phyloP scores from a whole-genome alignment of 1,139 yeast genomes.

The Cylindricascospora bacillispora region DNA sequence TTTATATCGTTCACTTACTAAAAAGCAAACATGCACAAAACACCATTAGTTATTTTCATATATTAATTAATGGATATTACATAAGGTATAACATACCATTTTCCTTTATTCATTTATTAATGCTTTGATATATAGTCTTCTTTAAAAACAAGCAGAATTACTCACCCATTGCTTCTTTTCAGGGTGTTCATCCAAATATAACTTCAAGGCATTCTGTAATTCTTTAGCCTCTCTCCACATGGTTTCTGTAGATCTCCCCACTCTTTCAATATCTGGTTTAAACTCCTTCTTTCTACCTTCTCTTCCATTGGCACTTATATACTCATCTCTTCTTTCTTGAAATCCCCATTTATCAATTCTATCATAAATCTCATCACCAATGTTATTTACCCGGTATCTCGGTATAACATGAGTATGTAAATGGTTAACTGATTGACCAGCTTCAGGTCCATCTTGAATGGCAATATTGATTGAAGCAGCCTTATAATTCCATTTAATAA shows the following conservation, averaged over 20 bases:
- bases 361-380: slow-evolving; percentile 60
- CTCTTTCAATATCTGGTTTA: slow-evolving; percentile 59
- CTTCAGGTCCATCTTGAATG: slow-evolving; percentile 90
- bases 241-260: slow-evolving; percentile 35
- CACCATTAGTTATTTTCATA: no score
- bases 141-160: no score
- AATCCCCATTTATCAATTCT: slow-evolving; percentile 43
- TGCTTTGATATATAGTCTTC: slow-evolving; percentile 12
- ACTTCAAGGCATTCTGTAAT: slow-evolving; percentile 4
- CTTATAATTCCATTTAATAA: slow-evolving; percentile 49
- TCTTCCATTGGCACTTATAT: no score
- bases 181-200: slow-evolving; percentile 3
- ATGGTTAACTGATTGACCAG: slow-evolving; percentile 92
- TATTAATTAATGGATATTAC: no score
- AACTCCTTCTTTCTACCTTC: slow-evolving; percentile 43
- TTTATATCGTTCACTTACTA: no score
- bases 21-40: no score
- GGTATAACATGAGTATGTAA: slow-evolving; percentile 90
- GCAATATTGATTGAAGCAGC: slow-evolving; percentile 82
- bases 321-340: slow-evolving; percentile 23
- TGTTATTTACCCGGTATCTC: slow-evolving; percentile 48
- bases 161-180: slow-evolving; percentile 2
- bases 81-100: no score
- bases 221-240: slow-evolving; percentile 10
- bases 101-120: no score